These are phyloP conservation scores for Chytriomyces sp. DNA, from an alignment of 192 early-diverging fungal genomes.

Conservation along the genomic window DNA sequence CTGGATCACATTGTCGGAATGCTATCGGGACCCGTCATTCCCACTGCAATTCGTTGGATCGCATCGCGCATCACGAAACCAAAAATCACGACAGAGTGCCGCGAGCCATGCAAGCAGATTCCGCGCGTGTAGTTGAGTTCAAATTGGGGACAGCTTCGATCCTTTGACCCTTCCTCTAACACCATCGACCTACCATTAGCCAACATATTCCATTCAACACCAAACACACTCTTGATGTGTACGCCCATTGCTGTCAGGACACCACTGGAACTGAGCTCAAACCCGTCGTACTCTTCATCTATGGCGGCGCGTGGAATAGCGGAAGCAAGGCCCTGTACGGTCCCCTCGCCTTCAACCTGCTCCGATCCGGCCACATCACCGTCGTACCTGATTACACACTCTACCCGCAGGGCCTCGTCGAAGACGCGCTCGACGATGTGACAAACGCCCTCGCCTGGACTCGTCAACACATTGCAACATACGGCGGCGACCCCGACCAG, in stretches of 20 bases:
- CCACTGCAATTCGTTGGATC: slow-evolving; percentile 22
- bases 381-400: slow-evolving; percentile 48
- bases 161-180: not conserved
- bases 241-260: slow-evolving; percentile 5
- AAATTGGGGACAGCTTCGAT: too few relatives aligned
- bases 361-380: slow-evolving; percentile 33
- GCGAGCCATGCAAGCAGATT: too few relatives aligned
- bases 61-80: not conserved
- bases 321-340: slow-evolving; percentile 40
- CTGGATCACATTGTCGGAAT: slow-evolving; percentile 19
- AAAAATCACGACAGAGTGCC: not conserved
- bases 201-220: not conserved
- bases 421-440: slow-evolving; percentile 46
- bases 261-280: not conserved
- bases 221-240: slow-evolving; percentile 10
- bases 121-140: too few relatives aligned
- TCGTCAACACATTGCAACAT: slow-evolving; percentile 28
- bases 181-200: not conserved
- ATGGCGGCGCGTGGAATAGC: slow-evolving; percentile 46
- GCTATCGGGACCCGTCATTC: slow-evolving; percentile 30
- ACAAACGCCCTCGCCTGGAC: slow-evolving; percentile 36
- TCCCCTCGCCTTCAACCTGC: slow-evolving; percentile 38
- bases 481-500: slow-evolving; percentile 38
- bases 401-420: slow-evolving; percentile 38
- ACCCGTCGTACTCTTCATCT: slow-evolving; percentile 51